Evolutionary conservation across 495 filamentous ascomycete genomes (phyloP).

Genomic region (Entonaema liquescens): DNA sequence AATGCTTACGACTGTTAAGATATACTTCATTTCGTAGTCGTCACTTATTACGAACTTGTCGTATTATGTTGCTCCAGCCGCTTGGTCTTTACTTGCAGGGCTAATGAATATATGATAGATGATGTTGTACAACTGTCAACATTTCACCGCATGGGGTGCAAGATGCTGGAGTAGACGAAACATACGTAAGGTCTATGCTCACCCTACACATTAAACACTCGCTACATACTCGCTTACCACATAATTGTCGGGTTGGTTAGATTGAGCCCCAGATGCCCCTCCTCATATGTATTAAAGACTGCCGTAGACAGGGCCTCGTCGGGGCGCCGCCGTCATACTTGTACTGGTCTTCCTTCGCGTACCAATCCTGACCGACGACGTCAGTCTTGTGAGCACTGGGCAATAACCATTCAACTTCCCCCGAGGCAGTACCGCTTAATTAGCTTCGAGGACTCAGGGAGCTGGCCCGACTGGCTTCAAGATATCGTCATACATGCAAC

Average conservation of each 20-base stretch:
- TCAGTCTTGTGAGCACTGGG: constrained; percentile 34
- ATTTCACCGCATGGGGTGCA: constrained; percentile 7
- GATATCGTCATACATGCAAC: constrained; percentile 47
- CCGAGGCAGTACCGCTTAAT: constrained; percentile 41
- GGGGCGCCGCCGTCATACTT: constrained; percentile 34
- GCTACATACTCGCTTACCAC: constrained; percentile 26
- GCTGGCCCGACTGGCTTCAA: constrained; percentile 43
- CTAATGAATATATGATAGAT: constrained; percentile 10
- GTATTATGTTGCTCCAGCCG: neutral
- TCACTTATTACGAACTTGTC: constrained; percentile 3
- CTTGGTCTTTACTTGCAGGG: constrained; percentile 3
- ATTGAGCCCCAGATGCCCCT: constrained; percentile 33
- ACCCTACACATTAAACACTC: constrained; percentile 14
- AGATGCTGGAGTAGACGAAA: constrained; percentile 3
- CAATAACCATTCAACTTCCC: constrained; percentile 28
- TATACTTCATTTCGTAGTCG: neutral
- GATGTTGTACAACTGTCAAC: constrained; percentile 19
- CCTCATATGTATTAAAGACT: constrained; percentile 21
- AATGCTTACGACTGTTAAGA: neutral
- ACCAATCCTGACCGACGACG: constrained; percentile 34
- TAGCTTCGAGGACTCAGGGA: constrained; percentile 37
- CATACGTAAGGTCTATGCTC: constrained; percentile 11
- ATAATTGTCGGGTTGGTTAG: constrained; percentile 26
- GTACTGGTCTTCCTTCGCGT: constrained; percentile 32
- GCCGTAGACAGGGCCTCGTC: constrained; percentile 21